Evolutionary conservation across 2,329 filamentous ascomycete species (phyloP).

Genomic region (Fusarium avenaceum): DNA sequence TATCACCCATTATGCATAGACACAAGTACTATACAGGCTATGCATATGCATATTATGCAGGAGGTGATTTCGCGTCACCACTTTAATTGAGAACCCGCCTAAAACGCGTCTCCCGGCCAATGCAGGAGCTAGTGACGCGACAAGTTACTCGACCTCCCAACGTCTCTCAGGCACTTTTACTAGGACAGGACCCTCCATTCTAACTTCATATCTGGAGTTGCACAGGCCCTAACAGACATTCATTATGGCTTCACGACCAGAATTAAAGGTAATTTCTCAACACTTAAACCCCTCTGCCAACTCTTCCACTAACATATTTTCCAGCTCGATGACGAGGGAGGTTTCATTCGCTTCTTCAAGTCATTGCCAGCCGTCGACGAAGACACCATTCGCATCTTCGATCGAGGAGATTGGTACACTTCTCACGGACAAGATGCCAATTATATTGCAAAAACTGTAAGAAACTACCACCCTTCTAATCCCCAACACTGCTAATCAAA

Average conservation of each 20-base stretch:
- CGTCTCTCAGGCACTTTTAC: conserved; percentile 23
- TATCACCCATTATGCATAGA: background rate
- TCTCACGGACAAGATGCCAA: conserved; percentile 89
- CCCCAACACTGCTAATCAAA: conserved; percentile 13
- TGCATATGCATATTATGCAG: conserved; percentile 7
- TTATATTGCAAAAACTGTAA: conserved; percentile 83
- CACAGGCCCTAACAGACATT: conserved; percentile 16
- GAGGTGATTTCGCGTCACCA: conserved; percentile 39
- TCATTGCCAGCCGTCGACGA: conserved; percentile 78
- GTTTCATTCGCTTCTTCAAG: conserved; percentile 97
- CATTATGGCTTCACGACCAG: conserved; percentile 78
- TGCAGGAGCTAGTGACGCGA: conserved; percentile 43
- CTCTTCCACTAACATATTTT: conserved; percentile 13
- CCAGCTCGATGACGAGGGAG: conserved; percentile 94
- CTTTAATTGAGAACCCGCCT: conserved; percentile 47
- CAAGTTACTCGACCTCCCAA: conserved; percentile 30
- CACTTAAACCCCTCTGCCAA: background rate
- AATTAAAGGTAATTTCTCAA: conserved; percentile 71
- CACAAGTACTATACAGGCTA: background rate
- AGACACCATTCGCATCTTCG: conserved; percentile 89
- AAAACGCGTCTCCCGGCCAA: conserved; percentile 50
- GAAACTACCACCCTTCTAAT: background rate
- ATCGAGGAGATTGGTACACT: conserved; percentile 95
- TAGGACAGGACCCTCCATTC: conserved; percentile 11
- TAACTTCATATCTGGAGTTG: conserved; percentile 21